Evolutionary conservation across 352 stramenopile genomes (phyloP), one percentile per base, ranked within the genome.

Genomic region (Globisporangium perplexum): DNA sequence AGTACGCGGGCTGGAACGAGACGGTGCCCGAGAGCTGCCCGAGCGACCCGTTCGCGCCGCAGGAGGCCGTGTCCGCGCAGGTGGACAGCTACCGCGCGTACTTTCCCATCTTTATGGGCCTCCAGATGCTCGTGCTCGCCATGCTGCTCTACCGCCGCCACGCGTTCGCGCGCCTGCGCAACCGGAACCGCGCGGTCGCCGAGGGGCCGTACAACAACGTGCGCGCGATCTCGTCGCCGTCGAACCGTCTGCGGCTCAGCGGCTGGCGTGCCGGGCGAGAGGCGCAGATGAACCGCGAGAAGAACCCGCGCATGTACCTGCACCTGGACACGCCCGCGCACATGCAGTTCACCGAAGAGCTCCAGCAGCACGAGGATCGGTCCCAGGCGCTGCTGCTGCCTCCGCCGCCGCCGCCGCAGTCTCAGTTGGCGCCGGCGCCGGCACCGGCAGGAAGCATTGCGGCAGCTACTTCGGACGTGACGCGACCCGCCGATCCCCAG

Each of bases 161-260:
- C 23, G 39, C 76, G 0, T 83, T 78, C 41, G 50, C 55, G 30
- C 65, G 62, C 24, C 68, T 62, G 22, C 57, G 64, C n/a, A 48
- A 50, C 6, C 62, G 58, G 1, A 45, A 50, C 18, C 50, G 48
- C 22, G 30, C 58, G 0, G 63, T 47, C 12, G 33, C 48, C 0
- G 63, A 78, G 50, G 80, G 77, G 11, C 75, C 77, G 38, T 91
- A 91, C 66, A 89, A 90, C 53, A 85, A 90, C 30, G 73, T 83
- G 20, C 60, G 74, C 38, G 75, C 76, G 7, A 88, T 88, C 57
- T 57, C 71, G n/a, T 86, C 73, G 14, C 77, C 80, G 10, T 86
- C 75, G 6, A 87, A 89, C 41, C 63, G 76, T 0, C 64, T 91
- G 12, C 51, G 81, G 15, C 72, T 91, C 15, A 85, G 76, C 7